A percentile compares a stretch with the other conserved stretches of the same genome.
Conservation (phyloP, 768 basidiomycete species). For the Leccinum subgranulosum region DNA sequence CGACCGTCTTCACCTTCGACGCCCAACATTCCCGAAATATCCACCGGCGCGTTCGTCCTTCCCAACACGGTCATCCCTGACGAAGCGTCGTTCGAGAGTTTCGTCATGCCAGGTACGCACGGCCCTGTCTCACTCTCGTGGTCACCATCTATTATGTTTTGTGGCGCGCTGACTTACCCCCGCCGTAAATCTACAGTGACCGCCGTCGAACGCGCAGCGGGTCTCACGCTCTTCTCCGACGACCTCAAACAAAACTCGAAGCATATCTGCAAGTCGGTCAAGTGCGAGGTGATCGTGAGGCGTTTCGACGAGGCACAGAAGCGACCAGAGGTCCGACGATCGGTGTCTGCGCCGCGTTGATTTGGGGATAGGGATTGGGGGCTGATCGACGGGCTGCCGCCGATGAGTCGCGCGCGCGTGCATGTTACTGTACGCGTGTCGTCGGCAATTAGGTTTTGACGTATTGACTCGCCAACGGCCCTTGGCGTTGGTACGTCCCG, state of each 20-base stretch:
- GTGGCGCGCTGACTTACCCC: background rate
- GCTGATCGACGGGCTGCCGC: background rate
- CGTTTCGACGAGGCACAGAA: slow-evolving; percentile 91
- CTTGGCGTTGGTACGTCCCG: background rate
- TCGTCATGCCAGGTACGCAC: slow-evolving; percentile 70
- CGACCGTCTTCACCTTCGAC: slow-evolving; percentile 71
- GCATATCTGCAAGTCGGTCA: slow-evolving; percentile 85
- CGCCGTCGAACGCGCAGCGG: slow-evolving; percentile 86
- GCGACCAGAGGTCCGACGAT: slow-evolving; percentile 48
- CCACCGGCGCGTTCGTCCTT: slow-evolving; percentile 91
- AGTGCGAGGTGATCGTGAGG: slow-evolving; percentile 85
- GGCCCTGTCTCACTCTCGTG: background rate
- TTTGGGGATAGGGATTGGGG: background rate
- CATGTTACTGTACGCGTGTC: background rate
- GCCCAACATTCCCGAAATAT: slow-evolving; percentile 69
- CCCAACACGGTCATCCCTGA: slow-evolving; percentile 94
- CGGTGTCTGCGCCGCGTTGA: slow-evolving; percentile 42
- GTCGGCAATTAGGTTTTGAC: background rate
- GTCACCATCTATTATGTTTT: background rate
- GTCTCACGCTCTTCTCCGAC: slow-evolving; percentile 83
- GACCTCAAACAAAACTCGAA: slow-evolving; percentile 69
- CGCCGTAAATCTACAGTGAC: slow-evolving; percentile 59
- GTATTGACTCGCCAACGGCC: background rate
- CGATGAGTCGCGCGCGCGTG: background rate
- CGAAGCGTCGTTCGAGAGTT: slow-evolving; percentile 72